phyloP scores from a whole-genome alignment of 2,329 filamentous ascomycete species.

The Fusarium sp. region DNA sequence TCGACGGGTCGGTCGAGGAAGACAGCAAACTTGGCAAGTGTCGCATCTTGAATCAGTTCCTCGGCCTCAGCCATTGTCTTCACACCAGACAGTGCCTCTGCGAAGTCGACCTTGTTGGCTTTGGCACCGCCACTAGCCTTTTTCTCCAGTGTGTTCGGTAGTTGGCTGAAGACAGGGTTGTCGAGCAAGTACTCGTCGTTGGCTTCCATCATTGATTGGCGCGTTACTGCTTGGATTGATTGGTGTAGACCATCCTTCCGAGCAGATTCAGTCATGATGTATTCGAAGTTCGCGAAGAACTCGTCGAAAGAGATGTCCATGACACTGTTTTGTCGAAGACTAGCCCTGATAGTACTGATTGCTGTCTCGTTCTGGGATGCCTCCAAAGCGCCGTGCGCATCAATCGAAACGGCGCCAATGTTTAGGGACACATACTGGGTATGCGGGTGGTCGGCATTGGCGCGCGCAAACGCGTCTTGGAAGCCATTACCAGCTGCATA shows the following conservation, averaged over 20 bases:
- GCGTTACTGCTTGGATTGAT: constrained; percentile 4
- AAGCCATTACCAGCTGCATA: constrained; percentile 12
- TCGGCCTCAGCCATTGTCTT: constrained; percentile 3
- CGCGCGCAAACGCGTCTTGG: constrained; percentile 7
- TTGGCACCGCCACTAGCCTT: neutral
- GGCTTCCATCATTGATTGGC: constrained; percentile 9
- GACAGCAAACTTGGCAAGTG: constrained; percentile 11
- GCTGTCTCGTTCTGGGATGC: neutral
- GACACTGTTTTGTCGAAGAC: constrained; percentile 7
- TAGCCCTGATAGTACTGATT: constrained; percentile 9
- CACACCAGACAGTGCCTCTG: neutral
- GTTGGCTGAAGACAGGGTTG: constrained; percentile 2
- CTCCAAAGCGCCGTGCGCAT: constrained; percentile 8
- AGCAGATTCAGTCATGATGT: neutral
- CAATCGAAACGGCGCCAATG: constrained; percentile 9
- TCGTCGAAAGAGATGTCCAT: constrained; percentile 12
- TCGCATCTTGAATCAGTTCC: neutral
- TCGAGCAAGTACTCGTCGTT: constrained; percentile 4
- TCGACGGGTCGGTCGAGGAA: constrained; percentile 5
- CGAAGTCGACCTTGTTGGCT: neutral
- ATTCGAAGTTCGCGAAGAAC: constrained; percentile 8
- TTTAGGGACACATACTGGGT: constrained; percentile 8
- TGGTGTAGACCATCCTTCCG: neutral
- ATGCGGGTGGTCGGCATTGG: neutral
- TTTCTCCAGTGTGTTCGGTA: neutral